Evolutionary conservation across 371 early-diverging fungal genomes (phyloP).

Genomic region (Syncephalastrum contaminatum): DNA sequence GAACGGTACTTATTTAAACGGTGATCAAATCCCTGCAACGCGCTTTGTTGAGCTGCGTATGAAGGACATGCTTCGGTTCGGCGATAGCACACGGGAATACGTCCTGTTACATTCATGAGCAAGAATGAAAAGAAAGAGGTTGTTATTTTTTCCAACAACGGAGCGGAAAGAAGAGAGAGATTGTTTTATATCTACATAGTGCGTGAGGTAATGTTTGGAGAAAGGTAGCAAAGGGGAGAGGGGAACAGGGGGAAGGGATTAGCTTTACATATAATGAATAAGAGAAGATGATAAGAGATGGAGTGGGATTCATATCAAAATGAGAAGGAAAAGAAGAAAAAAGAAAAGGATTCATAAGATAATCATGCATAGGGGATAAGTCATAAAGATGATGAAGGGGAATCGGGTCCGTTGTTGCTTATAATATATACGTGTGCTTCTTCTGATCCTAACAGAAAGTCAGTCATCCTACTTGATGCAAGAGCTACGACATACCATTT

Average conservation of each 20-base stretch:
- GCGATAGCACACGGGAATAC: conserved; percentile 87
- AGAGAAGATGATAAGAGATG: not conserved
- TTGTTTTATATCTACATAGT: conserved; percentile 3
- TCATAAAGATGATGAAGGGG: conserved; percentile 14
- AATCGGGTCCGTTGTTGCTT: conserved; percentile 10
- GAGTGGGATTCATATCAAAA: too few relatives aligned
- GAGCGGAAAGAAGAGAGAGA: not conserved
- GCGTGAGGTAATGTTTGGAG: not conserved
- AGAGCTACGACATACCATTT: not conserved
- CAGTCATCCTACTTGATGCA: too few relatives aligned
- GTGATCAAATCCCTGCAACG: conserved; percentile 67
- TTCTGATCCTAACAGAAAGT: not conserved
- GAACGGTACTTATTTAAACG: conserved; percentile 90
- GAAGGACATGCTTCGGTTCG: conserved; percentile 88
- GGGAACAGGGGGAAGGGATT: too few relatives aligned
- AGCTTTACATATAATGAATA: conserved; percentile 5
- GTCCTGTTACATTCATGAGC: conserved; percentile 78
- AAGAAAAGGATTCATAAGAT: too few relatives aligned
- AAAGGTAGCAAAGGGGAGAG: conserved; percentile 3
- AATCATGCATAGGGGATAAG: not conserved
- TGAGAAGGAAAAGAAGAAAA: too few relatives aligned
- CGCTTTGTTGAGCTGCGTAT: conserved; percentile 81
- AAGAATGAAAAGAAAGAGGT: conserved; percentile 10
- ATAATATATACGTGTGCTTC: conserved; percentile 2
- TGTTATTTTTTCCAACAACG: conserved; percentile 7